These are phyloP conservation scores for Trichoderma endophyticum DNA, from an alignment of 2,329 filamentous ascomycete species.

Conservation along the genomic window DNA sequence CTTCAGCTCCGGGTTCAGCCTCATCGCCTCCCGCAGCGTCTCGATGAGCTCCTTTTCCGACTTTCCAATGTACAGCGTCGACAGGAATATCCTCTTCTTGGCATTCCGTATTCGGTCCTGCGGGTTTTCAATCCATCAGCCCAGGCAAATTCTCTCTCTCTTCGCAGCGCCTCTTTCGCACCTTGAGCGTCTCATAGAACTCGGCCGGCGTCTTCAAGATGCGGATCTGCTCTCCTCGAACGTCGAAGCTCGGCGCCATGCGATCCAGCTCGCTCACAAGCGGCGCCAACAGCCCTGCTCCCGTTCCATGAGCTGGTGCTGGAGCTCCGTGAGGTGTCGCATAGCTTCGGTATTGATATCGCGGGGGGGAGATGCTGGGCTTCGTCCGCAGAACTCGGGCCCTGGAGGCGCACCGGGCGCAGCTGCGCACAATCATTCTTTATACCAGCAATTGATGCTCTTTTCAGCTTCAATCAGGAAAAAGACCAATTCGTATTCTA, in stretches of 20 bases:
- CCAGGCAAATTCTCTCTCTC: background rate
- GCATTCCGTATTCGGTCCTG: slow-evolving; percentile 79
- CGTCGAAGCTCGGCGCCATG: slow-evolving; percentile 85
- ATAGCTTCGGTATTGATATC: slow-evolving; percentile 41
- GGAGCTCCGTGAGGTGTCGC: slow-evolving; percentile 34
- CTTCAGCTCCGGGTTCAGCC: slow-evolving; percentile 69
- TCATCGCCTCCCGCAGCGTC: slow-evolving; percentile 71
- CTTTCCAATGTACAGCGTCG: slow-evolving; percentile 96
- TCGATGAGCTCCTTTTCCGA: slow-evolving; percentile 84
- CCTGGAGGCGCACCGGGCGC: slow-evolving; percentile 32
- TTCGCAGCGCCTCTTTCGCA: slow-evolving; percentile 35
- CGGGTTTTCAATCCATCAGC: slow-evolving; percentile 1
- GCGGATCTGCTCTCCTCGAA: slow-evolving; percentile 74
- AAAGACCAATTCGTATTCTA: background rate
- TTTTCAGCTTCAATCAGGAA: background rate
- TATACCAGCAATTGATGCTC: background rate
- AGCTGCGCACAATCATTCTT: slow-evolving; percentile 37
- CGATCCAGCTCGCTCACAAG: slow-evolving; percentile 74
- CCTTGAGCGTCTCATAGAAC: slow-evolving; percentile 91
- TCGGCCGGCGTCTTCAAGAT: slow-evolving; percentile 78
- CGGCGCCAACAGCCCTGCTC: slow-evolving; percentile 46
- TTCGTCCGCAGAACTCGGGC: slow-evolving; percentile 29
- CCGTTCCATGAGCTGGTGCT: slow-evolving; percentile 24
- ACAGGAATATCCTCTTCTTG: slow-evolving; percentile 78
- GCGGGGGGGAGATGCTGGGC: slow-evolving; percentile 28